phyloP scores from a whole-genome alignment of 768 basidiomycete genomes.

The Phlegmacium glaucopus region DNA sequence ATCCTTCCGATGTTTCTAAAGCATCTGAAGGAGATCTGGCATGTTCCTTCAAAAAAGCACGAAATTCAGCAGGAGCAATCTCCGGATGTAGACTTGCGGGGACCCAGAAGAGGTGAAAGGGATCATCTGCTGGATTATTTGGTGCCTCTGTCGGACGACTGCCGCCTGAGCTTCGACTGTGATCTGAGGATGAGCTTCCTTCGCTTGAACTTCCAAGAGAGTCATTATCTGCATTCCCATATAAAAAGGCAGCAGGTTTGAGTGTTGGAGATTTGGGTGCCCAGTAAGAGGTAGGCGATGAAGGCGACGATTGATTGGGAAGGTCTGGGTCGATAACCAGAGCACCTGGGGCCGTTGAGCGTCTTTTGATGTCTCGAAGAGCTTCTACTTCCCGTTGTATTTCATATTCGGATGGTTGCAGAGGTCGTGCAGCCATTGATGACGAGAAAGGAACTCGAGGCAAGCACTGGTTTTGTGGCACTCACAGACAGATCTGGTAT shows the following conservation, averaged over 20 bases:
- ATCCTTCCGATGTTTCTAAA: constrained; percentile 32
- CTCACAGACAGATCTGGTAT: constrained; percentile 8
- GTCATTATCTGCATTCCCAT: constrained; percentile 39
- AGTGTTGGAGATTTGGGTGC: constrained; percentile 17
- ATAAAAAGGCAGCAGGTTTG: constrained; percentile 22
- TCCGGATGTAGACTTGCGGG: constrained; percentile 96
- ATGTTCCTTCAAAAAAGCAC: constrained; percentile 93
- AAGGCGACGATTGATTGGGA: constrained; percentile 64
- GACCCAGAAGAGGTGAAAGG: constrained; percentile 96
- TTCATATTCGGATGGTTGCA: constrained; percentile 82
- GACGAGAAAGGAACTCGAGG: constrained; percentile 6
- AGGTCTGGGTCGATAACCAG: constrained; percentile 91
- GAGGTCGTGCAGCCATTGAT: constrained; percentile 39
- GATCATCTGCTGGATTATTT: constrained; percentile 60
- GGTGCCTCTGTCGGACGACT: constrained; percentile 23
- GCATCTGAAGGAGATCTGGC: constrained; percentile 56
- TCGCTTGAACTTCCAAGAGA: constrained; percentile 34
- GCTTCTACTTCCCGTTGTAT: constrained; percentile 87
- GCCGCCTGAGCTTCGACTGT: constrained; percentile 13
- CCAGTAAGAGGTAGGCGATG: constrained; percentile 58
- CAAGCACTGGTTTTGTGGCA: constrained; percentile 3
- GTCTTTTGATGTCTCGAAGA: constrained; percentile 76
- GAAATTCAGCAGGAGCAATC: constrained; percentile 95
- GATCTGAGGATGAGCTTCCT: constrained; percentile 15
- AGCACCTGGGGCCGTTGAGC: constrained; percentile 81